Evolutionary conservation across 1,284 basidiomycete species (phyloP).

Genomic region (Leccinum solheimii): DNA sequence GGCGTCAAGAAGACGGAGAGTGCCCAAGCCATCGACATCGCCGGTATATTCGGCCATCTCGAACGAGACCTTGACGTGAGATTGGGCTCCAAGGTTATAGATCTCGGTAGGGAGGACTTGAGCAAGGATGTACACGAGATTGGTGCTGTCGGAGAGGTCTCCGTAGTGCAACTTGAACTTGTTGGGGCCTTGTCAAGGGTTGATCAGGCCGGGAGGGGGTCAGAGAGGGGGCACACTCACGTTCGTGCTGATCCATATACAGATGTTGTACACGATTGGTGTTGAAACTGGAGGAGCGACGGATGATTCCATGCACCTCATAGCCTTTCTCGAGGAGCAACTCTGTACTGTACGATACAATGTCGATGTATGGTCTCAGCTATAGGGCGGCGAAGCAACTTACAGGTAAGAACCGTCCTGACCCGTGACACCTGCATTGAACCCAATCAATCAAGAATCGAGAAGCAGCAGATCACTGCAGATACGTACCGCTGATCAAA

Average conservation of each 20-base stretch:
- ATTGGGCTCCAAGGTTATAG: slow-evolving; percentile 95
- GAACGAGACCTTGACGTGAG: slow-evolving; percentile 95
- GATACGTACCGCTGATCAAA: slow-evolving; percentile 73
- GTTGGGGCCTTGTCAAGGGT: slow-evolving; percentile 53
- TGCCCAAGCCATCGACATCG: slow-evolving; percentile 90
- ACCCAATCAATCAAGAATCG: slow-evolving; percentile 10
- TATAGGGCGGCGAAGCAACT: slow-evolving; percentile 27
- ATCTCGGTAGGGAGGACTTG: slow-evolving; percentile 90
- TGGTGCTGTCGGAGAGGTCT: slow-evolving; percentile 89
- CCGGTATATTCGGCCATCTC: slow-evolving; percentile 97
- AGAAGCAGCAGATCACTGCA: background rate
- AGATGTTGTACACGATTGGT: slow-evolving; percentile 88
- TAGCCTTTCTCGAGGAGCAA: slow-evolving; percentile 85
- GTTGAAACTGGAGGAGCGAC: slow-evolving; percentile 93
- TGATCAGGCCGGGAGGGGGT: background rate
- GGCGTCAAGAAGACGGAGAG: slow-evolving; percentile 88
- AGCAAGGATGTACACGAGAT: slow-evolving; percentile 90
- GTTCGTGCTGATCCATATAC: slow-evolving; percentile 84
- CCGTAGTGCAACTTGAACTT: slow-evolving; percentile 91
- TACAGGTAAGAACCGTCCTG: slow-evolving; percentile 91
- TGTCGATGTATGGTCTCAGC: slow-evolving; percentile 14
- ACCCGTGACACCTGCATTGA: slow-evolving; percentile 76
- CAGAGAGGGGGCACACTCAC: slow-evolving; percentile 42
- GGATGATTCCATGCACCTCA: slow-evolving; percentile 90
- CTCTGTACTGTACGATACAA: slow-evolving; percentile 59